These are phyloP conservation scores for Quercus parvula DNA, from an alignment of 306 rosid genomes.

Conservation along the genomic window DNA sequence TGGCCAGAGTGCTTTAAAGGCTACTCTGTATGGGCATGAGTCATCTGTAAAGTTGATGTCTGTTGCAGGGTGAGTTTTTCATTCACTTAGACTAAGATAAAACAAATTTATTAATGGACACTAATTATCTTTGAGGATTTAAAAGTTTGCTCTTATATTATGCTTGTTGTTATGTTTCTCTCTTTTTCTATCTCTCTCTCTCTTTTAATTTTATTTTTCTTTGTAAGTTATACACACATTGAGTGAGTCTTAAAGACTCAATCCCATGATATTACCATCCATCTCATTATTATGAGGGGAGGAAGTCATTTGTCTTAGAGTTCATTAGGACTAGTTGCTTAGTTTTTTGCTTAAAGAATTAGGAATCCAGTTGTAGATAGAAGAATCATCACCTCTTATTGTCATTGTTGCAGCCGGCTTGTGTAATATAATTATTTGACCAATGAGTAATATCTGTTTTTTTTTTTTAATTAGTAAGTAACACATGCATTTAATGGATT, in stretches of 20 bases:
- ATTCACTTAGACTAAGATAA: neutral
- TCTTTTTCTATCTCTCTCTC: no score
- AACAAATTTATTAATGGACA: neutral
- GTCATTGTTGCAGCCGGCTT: neutral
- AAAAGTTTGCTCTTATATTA: neutral
- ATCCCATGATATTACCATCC: no score
- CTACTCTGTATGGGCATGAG: slow-evolving; percentile 80
- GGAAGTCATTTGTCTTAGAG: no score
- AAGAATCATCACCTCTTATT: neutral
- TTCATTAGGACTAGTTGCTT: neutral
- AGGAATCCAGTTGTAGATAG: neutral
- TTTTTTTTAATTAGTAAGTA: neutral
- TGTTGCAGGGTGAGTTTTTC: slow-evolving; percentile 67
- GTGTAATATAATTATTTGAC: neutral
- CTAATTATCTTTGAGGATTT: neutral
- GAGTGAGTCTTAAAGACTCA: no score
- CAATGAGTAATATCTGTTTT: neutral
- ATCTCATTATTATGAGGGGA: no score
- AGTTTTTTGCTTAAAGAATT: neutral
- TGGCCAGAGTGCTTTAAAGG: slow-evolving; percentile 64
- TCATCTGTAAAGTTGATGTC: slow-evolving; percentile 60
- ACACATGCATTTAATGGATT: no score
- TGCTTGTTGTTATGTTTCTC: neutral
- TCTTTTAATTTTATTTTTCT: no score
- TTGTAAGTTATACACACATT: no score